Evolutionary conservation across 2,329 filamentous ascomycete species (phyloP).

Genomic region (Immersiporthe knoxdaviesiana): DNA sequence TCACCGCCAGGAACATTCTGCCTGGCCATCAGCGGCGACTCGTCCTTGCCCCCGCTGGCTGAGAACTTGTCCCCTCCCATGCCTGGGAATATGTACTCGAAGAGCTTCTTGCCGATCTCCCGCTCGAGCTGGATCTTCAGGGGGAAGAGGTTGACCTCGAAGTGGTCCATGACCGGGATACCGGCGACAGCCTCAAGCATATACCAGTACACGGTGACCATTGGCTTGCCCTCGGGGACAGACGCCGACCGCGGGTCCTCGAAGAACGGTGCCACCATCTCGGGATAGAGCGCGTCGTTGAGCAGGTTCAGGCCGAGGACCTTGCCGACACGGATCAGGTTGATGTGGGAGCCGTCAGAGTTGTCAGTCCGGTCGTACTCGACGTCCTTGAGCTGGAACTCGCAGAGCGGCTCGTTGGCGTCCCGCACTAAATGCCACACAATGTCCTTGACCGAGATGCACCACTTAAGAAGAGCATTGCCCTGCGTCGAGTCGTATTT

Average conservation of each 20-base stretch:
- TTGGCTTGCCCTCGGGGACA: constrained; percentile 69
- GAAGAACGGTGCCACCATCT: constrained; percentile 90
- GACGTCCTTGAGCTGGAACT: constrained; percentile 89
- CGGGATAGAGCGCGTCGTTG: constrained; percentile 87
- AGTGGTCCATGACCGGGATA: constrained; percentile 95
- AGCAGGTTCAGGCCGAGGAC: constrained; percentile 89
- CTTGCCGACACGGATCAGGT: constrained; percentile 84
- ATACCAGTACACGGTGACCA: constrained; percentile 95
- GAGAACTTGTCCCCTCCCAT: constrained; percentile 59
- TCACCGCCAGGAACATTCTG: constrained; percentile 51
- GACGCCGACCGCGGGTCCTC: constrained; percentile 60
- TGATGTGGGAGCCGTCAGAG: constrained; percentile 94
- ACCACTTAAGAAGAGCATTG: constrained; percentile 85
- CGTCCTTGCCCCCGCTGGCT: constrained; percentile 51
- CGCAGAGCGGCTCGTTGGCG: constrained; percentile 82
- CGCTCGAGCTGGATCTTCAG: constrained; percentile 92
- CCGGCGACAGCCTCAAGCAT: constrained; percentile 98
- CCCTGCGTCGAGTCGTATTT: constrained; percentile 78
- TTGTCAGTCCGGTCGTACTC: constrained; percentile 96
- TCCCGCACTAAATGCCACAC: constrained; percentile 96
- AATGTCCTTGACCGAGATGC: constrained; percentile 90
- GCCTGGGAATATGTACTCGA: constrained; percentile 96
- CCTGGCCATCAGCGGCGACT: constrained; percentile 62
- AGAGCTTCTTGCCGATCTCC: constrained; percentile 88
- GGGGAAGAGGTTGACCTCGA: constrained; percentile 91